Conservation (phyloP, 192 early-diverging fungal species). For the Martensiomyces pterosporus region DNA sequence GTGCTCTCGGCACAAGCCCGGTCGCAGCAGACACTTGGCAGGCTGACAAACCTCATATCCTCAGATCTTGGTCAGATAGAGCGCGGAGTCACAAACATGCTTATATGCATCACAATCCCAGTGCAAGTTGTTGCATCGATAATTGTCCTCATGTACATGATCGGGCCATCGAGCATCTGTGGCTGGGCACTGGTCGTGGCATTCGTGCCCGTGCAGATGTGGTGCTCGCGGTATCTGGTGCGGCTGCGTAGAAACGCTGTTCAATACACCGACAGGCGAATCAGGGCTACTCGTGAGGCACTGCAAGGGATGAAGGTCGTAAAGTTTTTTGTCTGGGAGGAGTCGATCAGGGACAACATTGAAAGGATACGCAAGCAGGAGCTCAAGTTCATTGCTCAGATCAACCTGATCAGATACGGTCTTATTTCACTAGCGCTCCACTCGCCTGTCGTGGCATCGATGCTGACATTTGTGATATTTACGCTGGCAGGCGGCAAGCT, state of each 20-base stretch:
- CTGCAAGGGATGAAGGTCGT: conserved; percentile 65
- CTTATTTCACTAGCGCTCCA: conserved; percentile 41
- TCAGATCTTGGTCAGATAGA: conserved; percentile 48
- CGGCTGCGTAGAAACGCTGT: conserved; percentile 19
- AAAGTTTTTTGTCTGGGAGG: conserved; percentile 66
- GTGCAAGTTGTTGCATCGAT: conserved; percentile 38
- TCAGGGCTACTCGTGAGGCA: conserved; percentile 38
- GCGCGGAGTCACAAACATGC: conserved; percentile 31
- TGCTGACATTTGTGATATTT: conserved; percentile 32
- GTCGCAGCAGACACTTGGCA: conserved; percentile 29
- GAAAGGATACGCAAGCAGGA: conserved; percentile 31
- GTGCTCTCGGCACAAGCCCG: conserved; percentile 50
- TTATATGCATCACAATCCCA: conserved; percentile 40
- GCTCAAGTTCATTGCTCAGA: conserved; percentile 20
- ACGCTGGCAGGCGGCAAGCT: conserved; percentile 23
- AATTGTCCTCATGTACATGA: conserved; percentile 33
- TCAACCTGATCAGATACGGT: conserved; percentile 33
- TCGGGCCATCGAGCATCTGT: conserved; percentile 25
- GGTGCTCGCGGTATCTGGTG: conserved; percentile 33
- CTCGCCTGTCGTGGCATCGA: conserved; percentile 39
- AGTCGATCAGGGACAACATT: conserved; percentile 24
- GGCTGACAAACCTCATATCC: conserved; percentile 35
- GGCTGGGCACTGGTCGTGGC: conserved; percentile 35
- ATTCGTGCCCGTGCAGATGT: conserved; percentile 48
- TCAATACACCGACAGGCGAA: conserved; percentile 41